These are phyloP conservation scores for Batrachochytrium dendrobatidis DNA, from an alignment of 371 early-diverging fungal genomes.

Conservation along the genomic window DNA sequence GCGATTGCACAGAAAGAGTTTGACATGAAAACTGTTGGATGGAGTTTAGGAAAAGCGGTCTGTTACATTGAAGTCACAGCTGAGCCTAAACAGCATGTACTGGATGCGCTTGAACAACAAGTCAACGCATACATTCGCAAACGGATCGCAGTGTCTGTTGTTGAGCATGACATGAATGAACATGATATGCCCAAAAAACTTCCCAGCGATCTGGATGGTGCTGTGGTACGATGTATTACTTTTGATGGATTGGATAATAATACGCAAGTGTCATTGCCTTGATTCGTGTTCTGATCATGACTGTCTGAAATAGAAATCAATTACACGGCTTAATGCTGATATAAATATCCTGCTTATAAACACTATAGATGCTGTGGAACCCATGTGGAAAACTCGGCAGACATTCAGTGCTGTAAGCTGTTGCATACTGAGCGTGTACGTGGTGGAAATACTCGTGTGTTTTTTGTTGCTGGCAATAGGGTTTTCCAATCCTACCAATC, in stretches of 20 bases:
- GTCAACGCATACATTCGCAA: conserved; percentile 55
- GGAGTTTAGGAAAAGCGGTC: conserved; percentile 52
- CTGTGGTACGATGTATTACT: conserved; percentile 13
- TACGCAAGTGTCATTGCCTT: conserved; percentile 15
- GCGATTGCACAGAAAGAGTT: conserved; percentile 59
- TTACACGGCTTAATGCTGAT: too few species aligned
- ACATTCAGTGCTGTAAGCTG: conserved; percentile 58
- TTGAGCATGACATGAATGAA: conserved; percentile 3
- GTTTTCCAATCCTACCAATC: conserved; percentile 45
- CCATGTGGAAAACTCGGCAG: conserved; percentile 51
- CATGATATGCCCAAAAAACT: conserved; percentile 12
- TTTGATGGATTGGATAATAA: conserved; percentile 15
- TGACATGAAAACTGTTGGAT: conserved; percentile 55
- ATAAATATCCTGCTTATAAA: too few species aligned
- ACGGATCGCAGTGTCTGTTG: conserved; percentile 33
- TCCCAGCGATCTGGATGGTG: conserved; percentile 15
- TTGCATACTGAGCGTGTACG: conserved; percentile 60
- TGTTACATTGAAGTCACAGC: conserved; percentile 50
- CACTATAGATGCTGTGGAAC: conserved; percentile 90
- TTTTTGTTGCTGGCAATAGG: conserved; percentile 60
- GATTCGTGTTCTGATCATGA: background rate
- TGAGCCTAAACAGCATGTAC: conserved; percentile 37
- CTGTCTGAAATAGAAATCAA: too few species aligned
- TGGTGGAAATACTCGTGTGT: conserved; percentile 58
- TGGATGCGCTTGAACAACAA: conserved; percentile 43